Conservation (phyloP, 2,329 filamentous ascomycete species). For the Scleromitrula shiraiana region DNA sequence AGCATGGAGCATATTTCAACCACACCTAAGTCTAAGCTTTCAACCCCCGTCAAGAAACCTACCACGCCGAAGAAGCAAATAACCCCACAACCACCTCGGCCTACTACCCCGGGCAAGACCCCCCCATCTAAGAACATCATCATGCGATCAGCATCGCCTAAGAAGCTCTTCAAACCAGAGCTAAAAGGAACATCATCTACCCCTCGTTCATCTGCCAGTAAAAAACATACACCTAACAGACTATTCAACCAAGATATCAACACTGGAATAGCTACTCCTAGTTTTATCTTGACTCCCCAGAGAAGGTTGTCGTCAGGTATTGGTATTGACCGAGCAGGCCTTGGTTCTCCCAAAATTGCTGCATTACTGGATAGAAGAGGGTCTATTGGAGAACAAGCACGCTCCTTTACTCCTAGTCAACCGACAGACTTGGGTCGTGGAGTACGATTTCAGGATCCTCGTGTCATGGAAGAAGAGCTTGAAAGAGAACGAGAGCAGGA, state of each 20-base stretch:
- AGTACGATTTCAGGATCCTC: slow-evolving; percentile 59
- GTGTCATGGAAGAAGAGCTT: slow-evolving; percentile 52
- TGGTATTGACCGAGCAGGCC: slow-evolving; percentile 60
- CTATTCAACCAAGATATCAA: slow-evolving; percentile 47
- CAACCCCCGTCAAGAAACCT: slow-evolving; percentile 29
- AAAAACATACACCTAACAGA: slow-evolving; percentile 31
- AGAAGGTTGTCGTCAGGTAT: slow-evolving; percentile 55
- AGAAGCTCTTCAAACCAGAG: slow-evolving; percentile 36
- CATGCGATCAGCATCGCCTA: slow-evolving; percentile 40
- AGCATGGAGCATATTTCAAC: slow-evolving; percentile 38
- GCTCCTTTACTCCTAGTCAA: slow-evolving; percentile 51
- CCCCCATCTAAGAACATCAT: slow-evolving; percentile 40
- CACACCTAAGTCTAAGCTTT: slow-evolving; percentile 26
- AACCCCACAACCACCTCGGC: slow-evolving; percentile 37
- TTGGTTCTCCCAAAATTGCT: slow-evolving; percentile 68
- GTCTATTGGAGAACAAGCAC: slow-evolving; percentile 61
- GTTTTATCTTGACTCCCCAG: slow-evolving; percentile 55
- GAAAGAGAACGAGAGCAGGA: slow-evolving; percentile 55
- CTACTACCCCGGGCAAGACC: slow-evolving; percentile 42
- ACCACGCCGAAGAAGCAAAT: slow-evolving; percentile 33
- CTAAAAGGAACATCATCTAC: slow-evolving; percentile 30
- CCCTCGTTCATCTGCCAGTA: slow-evolving; percentile 28
- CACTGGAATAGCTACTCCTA: slow-evolving; percentile 53
- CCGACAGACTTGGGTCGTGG: slow-evolving; percentile 32
- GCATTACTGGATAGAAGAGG: slow-evolving; percentile 62